phyloP scores from a whole-genome alignment of 2,329 filamentous ascomycete genomes.

The Pseudocercospora eumusae region DNA sequence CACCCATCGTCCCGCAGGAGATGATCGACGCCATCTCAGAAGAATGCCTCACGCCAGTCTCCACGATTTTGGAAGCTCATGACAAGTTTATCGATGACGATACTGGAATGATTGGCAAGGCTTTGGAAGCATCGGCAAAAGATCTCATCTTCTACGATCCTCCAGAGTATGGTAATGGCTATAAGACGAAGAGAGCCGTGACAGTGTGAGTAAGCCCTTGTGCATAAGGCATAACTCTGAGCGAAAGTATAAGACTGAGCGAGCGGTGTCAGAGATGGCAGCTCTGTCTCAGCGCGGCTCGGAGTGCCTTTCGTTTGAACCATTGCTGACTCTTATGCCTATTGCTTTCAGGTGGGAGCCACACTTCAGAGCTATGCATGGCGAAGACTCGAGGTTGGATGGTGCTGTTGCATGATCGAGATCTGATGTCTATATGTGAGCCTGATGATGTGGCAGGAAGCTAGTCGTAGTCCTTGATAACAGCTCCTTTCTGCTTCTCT shows the following conservation, averaged over 20 bases:
- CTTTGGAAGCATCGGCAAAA: slow-evolving; percentile 50
- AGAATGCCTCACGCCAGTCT: slow-evolving; percentile 44
- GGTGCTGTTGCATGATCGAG: slow-evolving; percentile 40
- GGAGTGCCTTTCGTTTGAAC: too few species aligned
- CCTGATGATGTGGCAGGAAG: slow-evolving; percentile 40
- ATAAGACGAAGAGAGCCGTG: slow-evolving; percentile 45
- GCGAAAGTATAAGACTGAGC: too few species aligned
- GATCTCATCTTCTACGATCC: slow-evolving; percentile 44
- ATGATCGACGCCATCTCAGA: slow-evolving; percentile 48
- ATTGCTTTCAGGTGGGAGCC: too few species aligned
- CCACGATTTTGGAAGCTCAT: slow-evolving; percentile 51
- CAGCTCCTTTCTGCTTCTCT: slow-evolving; percentile 36
- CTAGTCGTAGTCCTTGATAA: slow-evolving; percentile 26
- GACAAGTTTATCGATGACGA: slow-evolving; percentile 51
- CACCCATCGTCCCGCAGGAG: slow-evolving; percentile 49
- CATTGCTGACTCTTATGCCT: too few species aligned
- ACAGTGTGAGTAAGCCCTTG: too few species aligned
- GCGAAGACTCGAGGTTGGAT: slow-evolving; percentile 46
- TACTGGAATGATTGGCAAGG: slow-evolving; percentile 44
- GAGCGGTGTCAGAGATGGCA: too few species aligned
- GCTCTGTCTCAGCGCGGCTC: too few species aligned
- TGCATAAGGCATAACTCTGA: too few species aligned
- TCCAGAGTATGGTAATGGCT: slow-evolving; percentile 47
- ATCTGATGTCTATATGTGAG: background rate
- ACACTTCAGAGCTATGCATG: slow-evolving; percentile 50